Percentiles rank a stretch among this genome's conserved stretches.
phyloP scores from a whole-genome alignment of 495 filamentous ascomycete species.

The Penicillium verhagenii region DNA sequence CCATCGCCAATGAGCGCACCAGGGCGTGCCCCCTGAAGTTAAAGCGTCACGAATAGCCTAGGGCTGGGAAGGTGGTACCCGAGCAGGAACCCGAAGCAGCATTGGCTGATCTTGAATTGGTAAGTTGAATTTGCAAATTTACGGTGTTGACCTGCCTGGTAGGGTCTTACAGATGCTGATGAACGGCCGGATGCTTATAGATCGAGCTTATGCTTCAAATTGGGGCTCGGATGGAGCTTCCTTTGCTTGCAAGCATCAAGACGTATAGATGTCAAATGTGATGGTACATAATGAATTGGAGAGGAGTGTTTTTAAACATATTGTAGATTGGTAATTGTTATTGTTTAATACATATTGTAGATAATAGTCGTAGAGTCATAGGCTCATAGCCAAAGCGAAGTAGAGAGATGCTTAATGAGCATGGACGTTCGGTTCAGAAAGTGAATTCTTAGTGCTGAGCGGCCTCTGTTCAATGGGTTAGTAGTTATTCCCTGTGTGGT shows the following conservation, averaged over 20 bases:
- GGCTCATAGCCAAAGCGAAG: neutral
- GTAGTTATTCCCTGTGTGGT: neutral
- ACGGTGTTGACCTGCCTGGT: too few species aligned
- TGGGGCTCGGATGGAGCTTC: neutral
- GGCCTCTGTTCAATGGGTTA: neutral
- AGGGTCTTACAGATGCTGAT: neutral
- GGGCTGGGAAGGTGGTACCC: slow-evolving; percentile 46
- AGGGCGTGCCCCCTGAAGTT: slow-evolving; percentile 61
- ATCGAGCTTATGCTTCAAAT: slow-evolving; percentile 22
- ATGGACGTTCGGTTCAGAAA: neutral
- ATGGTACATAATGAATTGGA: too few species aligned
- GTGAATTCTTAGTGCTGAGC: slow-evolving; percentile 4
- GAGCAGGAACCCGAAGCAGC: slow-evolving; percentile 59
- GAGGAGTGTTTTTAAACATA: too few species aligned
- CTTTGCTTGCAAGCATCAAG: neutral
- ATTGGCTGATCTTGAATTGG: slow-evolving; percentile 60
- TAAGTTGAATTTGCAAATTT: neutral
- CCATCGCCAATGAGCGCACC: slow-evolving; percentile 45
- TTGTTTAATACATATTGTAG: too few species aligned
- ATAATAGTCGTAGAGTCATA: too few species aligned
- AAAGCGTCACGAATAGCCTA: slow-evolving; percentile 53
- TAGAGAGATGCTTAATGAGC: neutral
- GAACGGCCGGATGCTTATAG: slow-evolving; percentile 1
- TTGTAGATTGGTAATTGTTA: too few species aligned
- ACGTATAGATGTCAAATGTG: neutral